These are phyloP conservation scores for Vanilla planifolia DNA, from an alignment of 106 monocot genomes.

Conservation along the genomic window DNA sequence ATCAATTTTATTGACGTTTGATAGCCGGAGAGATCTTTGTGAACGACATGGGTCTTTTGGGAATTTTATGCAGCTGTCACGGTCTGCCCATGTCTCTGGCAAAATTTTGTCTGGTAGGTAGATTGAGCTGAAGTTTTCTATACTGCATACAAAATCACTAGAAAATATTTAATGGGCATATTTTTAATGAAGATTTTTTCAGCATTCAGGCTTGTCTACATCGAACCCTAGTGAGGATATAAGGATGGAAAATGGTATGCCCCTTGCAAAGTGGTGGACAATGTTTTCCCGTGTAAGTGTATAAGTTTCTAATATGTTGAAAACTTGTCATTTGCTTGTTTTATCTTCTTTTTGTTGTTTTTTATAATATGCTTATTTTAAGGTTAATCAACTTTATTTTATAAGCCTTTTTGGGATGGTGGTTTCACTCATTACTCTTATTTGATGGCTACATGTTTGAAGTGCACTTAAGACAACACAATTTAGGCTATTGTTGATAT, in stretches of 20 bases:
- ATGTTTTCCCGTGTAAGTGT: conserved; percentile 59
- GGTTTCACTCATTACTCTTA: too few species aligned
- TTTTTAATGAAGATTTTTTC: conserved; percentile 24
- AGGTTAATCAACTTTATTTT: too few species aligned
- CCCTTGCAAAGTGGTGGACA: conserved; percentile 64
- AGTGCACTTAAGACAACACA: too few species aligned
- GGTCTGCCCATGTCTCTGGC: conserved; percentile 65
- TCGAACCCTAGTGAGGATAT: conserved; percentile 58
- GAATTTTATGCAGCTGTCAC: conserved; percentile 79
- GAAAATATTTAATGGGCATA: neutral
- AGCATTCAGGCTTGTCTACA: conserved; percentile 79
- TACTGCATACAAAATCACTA: neutral
- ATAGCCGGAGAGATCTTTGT: conserved; percentile 84
- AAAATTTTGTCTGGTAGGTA: conserved; percentile 87
- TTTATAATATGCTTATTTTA: too few species aligned
- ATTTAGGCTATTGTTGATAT: too few species aligned
- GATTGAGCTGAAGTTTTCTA: neutral
- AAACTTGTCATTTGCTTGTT: too few species aligned
- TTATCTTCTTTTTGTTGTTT: too few species aligned
- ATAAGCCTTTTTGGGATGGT: too few species aligned
- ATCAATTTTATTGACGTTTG: conserved; percentile 9
- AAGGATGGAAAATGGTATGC: conserved; percentile 71
- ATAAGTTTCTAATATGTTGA: too few species aligned
- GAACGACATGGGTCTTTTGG: conserved; percentile 59
- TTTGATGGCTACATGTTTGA: too few species aligned